Conservation (phyloP, 805 yeast species). For the Sugiyamaella qingdaonensis region DNA sequence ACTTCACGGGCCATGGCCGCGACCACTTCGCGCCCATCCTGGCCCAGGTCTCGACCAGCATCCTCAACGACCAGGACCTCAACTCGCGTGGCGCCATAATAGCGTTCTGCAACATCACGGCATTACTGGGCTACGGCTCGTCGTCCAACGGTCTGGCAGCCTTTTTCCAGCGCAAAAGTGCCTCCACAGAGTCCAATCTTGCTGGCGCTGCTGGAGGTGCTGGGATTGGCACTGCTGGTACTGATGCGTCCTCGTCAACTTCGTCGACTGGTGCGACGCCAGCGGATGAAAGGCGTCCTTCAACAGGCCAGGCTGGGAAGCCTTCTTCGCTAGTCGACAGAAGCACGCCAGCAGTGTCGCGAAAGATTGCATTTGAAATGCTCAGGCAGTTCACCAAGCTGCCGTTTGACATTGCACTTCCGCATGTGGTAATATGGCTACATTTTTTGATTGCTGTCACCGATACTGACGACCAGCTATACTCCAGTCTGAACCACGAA, state of each 20-base stretch:
- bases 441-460: slow-evolving; percentile 56
- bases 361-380: slow-evolving; percentile 7
- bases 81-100: slow-evolving; percentile 15
- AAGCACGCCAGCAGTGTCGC: slow-evolving; percentile 1
- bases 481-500: not conserved
- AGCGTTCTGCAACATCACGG: slow-evolving; percentile 23
- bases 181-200: not conserved
- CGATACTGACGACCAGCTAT: slow-evolving; percentile 2
- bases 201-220: not conserved
- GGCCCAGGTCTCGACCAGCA: not conserved
- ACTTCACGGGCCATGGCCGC: slow-evolving; percentile 4
- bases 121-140: slow-evolving; percentile 19
- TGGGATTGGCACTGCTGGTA: not conserved
- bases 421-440: slow-evolving; percentile 74
- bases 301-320: not conserved
- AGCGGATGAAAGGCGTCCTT: not conserved
- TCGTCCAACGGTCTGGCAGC: slow-evolving; percentile 3
- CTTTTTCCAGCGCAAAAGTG: slow-evolving; percentile 5
- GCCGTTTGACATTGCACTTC: slow-evolving; percentile 43
- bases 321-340: not conserved
- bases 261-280: not conserved
- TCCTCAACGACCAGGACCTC: slow-evolving; percentile 11
- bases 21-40: slow-evolving; percentile 5
- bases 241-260: not conserved
- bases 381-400: slow-evolving; percentile 10